phyloP scores from a whole-genome alignment of 352 stramenopile genomes.

The Phytophthora rubi region DNA sequence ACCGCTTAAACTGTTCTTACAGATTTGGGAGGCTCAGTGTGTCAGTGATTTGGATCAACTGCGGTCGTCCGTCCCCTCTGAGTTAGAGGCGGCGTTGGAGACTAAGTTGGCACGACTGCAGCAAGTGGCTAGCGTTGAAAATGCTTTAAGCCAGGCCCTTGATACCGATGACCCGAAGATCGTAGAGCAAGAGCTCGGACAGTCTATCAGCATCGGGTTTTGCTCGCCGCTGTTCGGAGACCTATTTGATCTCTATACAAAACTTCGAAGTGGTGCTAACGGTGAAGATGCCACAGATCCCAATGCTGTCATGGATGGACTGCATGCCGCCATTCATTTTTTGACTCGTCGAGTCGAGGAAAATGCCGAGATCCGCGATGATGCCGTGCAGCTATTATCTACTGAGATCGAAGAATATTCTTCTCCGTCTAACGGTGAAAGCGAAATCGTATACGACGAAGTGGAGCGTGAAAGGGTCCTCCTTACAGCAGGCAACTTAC shows the following conservation, averaged over 20 bases:
- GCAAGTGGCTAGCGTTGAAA: conserved; percentile 52
- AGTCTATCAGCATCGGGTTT: conserved; percentile 67
- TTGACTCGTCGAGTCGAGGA: conserved; percentile 53
- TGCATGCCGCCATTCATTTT: conserved; percentile 65
- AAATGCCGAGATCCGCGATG: conserved; percentile 67
- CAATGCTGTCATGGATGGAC: conserved; percentile 39
- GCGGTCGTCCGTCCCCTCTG: conserved; percentile 15
- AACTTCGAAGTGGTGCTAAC: conserved; percentile 33
- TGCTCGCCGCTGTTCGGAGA: conserved; percentile 50
- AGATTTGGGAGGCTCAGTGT: conserved; percentile 48
- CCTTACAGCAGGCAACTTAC: conserved; percentile 50
- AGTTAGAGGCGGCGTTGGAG: conserved; percentile 42
- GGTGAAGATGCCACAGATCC: conserved; percentile 16
- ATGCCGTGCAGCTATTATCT: conserved; percentile 59
- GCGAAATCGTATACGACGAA: conserved; percentile 37
- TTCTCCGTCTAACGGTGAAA: conserved; percentile 30
- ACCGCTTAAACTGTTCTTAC: conserved; percentile 42
- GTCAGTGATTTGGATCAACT: conserved; percentile 37
- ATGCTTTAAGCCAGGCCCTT: conserved; percentile 47
- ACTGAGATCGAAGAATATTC: conserved; percentile 63
- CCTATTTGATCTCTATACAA: conserved; percentile 56
- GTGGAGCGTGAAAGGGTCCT: conserved; percentile 47
- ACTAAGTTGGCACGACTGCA: conserved; percentile 51
- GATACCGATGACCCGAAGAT: conserved; percentile 35
- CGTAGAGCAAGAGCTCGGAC: conserved; percentile 59